Conservation (phyloP, 2,329 filamentous ascomycete species). For the Aspergillus aculeatus region DNA sequence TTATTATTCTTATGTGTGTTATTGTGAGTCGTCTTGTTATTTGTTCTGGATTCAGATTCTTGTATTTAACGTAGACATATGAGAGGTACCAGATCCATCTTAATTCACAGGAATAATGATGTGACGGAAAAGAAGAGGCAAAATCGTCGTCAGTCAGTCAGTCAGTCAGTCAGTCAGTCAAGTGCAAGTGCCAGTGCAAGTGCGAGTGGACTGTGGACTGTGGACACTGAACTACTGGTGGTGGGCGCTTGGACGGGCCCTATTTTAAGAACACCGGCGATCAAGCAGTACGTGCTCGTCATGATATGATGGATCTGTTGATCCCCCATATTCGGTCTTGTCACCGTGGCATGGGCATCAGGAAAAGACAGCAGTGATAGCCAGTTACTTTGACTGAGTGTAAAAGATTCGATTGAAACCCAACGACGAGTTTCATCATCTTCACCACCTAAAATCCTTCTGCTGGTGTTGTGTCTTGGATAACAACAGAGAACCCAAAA, state of each 20-base stretch:
- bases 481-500: background rate
- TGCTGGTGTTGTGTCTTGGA: no score
- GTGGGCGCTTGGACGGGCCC: background rate
- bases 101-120: background rate
- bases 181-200: no score
- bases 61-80: no score
- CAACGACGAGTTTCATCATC: background rate
- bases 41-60: no score
- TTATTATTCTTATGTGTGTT: background rate
- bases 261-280: background rate
- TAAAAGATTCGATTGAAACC: no score
- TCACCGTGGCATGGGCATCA: background rate
- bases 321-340: background rate
- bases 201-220: no score
- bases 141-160: no score
- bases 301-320: background rate
- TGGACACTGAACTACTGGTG: no score
- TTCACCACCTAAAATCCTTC: background rate
- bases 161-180: no score
- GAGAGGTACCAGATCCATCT: background rate
- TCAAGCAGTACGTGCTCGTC: background rate
- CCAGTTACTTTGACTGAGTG: no score
- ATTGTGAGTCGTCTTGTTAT: no score
- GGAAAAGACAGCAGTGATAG: background rate
- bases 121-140: background rate